These are phyloP conservation scores for Taiozyma sp. DNA, from an alignment of 1,139 yeast genomes.

Conservation along the genomic window DNA sequence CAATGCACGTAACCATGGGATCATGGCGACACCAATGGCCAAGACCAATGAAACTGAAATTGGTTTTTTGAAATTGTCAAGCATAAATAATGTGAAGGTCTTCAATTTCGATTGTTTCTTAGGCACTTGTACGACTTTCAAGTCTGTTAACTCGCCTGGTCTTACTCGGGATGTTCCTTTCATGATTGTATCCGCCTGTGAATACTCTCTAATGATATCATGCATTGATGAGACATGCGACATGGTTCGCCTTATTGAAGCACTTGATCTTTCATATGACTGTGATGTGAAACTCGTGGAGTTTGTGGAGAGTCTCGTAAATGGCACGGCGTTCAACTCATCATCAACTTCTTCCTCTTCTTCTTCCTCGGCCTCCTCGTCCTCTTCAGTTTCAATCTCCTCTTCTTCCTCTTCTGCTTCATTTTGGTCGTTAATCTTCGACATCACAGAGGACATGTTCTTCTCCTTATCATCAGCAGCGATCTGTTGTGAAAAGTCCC, in stretches of 20 bases:
- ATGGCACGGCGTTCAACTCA: slow-evolving; percentile 1
- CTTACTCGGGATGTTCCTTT: slow-evolving; percentile 11
- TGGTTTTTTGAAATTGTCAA: slow-evolving; percentile 50
- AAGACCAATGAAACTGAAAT: slow-evolving; percentile 47
- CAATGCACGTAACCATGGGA: slow-evolving; percentile 68
- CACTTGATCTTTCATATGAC: background rate
- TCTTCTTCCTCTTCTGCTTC: slow-evolving; percentile 1
- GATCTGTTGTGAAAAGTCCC: slow-evolving; percentile 6
- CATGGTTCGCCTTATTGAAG: slow-evolving; percentile 4
- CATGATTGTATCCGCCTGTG: slow-evolving; percentile 32
- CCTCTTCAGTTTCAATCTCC: no score
- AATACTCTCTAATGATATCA: slow-evolving; percentile 48
- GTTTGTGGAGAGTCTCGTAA: slow-evolving; percentile 1
- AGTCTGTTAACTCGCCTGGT: slow-evolving; percentile 18
- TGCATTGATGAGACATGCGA: slow-evolving; percentile 8
- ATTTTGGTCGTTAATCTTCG: background rate
- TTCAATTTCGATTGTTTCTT: slow-evolving; percentile 27
- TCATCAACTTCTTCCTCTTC: background rate
- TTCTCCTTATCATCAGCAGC: slow-evolving; percentile 4
- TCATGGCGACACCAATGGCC: slow-evolving; percentile 52
- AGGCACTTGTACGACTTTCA: slow-evolving; percentile 2
- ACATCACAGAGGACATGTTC: background rate
- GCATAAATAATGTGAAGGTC: slow-evolving; percentile 17
- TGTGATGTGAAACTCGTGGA: slow-evolving; percentile 1
- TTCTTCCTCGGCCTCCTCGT: no score